phyloP scores from a whole-genome alignment of 169 alveolate genomes.

The Plasmodium relictum region DNA sequence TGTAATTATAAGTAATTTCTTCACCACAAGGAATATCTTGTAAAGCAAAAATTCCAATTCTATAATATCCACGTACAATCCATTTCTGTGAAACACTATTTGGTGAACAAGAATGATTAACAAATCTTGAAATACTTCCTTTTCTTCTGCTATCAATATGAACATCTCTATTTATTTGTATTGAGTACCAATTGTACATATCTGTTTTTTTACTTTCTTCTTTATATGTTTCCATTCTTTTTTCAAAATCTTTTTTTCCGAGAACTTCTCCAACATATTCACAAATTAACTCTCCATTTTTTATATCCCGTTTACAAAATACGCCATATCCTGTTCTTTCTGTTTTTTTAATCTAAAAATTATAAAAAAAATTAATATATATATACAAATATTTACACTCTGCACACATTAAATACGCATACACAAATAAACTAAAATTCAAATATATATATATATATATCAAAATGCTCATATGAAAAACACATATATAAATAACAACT shows the following conservation, averaged over 20 bases:
- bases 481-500: neutral
- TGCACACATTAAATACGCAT: neutral
- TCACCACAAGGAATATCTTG: conserved; percentile 95
- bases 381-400: neutral
- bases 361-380: neutral
- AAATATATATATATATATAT: neutral
- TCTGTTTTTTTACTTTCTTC: conserved; percentile 80
- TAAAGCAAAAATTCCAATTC: conserved; percentile 96
- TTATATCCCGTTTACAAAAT: conserved; percentile 82
- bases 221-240: conserved; percentile 36
- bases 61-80: conserved; percentile 95
- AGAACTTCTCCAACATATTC: conserved; percentile 91
- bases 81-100: conserved; percentile 96
- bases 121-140: conserved; percentile 97
- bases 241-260: conserved; percentile 82
- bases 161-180: conserved; percentile 90
- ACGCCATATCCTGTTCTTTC: conserved; percentile 89
- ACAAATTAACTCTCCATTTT: conserved; percentile 85
- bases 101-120: conserved; percentile 99
- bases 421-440: neutral
- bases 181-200: conserved; percentile 89
- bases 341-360: conserved; percentile 57
- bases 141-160: conserved; percentile 96
- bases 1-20: conserved; percentile 96
- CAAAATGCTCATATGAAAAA: neutral